Evolutionary conservation across 176 grass and related monocot species (phyloP), one percentile per base, ranked within the genome.

Genomic region (Oryza rufipogon): DNA sequence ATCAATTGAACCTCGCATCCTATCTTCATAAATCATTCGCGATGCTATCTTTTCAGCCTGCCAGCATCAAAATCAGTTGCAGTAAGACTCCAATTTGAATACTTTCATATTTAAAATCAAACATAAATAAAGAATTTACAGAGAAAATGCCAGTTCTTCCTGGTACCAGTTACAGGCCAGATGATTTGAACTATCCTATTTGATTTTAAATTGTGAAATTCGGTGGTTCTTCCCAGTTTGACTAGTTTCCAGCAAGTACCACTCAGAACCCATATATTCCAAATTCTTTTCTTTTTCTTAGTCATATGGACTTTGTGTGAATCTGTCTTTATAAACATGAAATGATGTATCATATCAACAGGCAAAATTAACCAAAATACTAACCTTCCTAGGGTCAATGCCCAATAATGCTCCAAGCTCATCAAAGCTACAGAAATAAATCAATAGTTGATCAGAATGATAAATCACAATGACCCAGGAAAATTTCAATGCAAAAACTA

Each of bases 41-140:
- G 93, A 96, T 65, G 97, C 97, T 81, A 96, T 99, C 83, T 99
- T 99, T 89, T 99, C 97, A 69, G 93, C 97, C 93, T 99, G 79
- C 12, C 48, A 89, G 26, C 80, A 93, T 28, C 19, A 8, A 72
- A 51, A 14, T 64, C 41, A 33, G 22, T 49, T 25, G 22, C 52
- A 68, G 66, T 45, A 49, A 65, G n/a, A 11, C 12, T 78, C 4
- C 20, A 68, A 9, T 60, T 64, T 30, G 64, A 8, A 72, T 44
- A 70, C 45, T 28, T n/a, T 0, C 20, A 23, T 11, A 74, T 20
- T n/a, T 19, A 58, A 17, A 58, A 20, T 58, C 17, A 23, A 63
- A 23, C 22, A 23, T 63, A n/a, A 23, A 22, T 22, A 61, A 61
- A 61, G 0, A n/a, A 63, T n/a, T 63, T 63, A 63, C n/a, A 63